Base-by-base conservation (phyloP, 345 rosid genomes). In the Zanthoxylum bungeanum region DNA sequence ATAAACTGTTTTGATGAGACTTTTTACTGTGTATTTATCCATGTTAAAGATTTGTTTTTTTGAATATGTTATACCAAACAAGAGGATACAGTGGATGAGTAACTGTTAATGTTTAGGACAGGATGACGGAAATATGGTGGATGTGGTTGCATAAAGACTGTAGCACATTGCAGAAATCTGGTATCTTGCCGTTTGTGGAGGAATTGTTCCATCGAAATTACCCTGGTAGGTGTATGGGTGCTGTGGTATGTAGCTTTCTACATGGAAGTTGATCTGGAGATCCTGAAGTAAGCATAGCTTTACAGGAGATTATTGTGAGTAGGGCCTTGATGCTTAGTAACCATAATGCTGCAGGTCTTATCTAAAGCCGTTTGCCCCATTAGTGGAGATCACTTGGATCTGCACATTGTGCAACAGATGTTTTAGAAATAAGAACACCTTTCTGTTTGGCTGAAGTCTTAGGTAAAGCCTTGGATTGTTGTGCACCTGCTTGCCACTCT, bases 61-160 rank as follows among this genome's bases (percentile, higher is more conserved):
- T 46, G 70, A 68, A 60, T 62, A 36, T 27, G n/a, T 16, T 50
- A 24, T 63, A 12, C 28, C 60, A 52, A 62, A n/a, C n/a, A n/a
- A 19, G 19, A 46, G 25, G 37, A 9, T n/a, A n/a, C n/a, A n/a
- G n/a, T n/a, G n/a, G n/a, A n/a, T n/a, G n/a, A n/a, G n/a, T n/a
- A n/a, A n/a, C n/a, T n/a, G n/a, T n/a, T n/a, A n/a, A n/a, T n/a
- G n/a, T n/a, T n/a, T n/a, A n/a, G 62, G 58, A 36, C 17, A 52
- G 25, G 71, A 51, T 21, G 25, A 25, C 30, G 9, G 39, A 36
- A 36, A 37, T 31, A 51, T 61, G 39, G 58, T 27, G 40, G 68
- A 44, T 67, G 10, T 57, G 21, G 37, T 69, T 31, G 28, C 31
- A 16, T 47, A 31, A 60, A 59, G 44, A 7, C 30, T 46, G 3